Conservation (phyloP, 1,139 yeast genomes). For the Zhuliangozyma blackwelliae region DNA sequence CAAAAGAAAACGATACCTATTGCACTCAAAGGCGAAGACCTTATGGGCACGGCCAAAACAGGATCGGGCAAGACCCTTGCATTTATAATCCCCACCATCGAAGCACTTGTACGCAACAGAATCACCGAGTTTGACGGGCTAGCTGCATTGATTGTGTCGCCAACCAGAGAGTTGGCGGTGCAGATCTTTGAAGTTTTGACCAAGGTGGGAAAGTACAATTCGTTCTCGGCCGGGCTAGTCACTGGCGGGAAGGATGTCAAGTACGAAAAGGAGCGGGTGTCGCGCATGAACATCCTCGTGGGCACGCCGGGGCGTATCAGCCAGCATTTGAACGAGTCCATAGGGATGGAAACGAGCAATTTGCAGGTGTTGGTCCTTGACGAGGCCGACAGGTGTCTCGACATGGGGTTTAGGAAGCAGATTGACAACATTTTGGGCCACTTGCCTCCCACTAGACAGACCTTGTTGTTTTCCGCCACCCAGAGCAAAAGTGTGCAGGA, state of each 20-base stretch:
- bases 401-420: slow-evolving; percentile 93
- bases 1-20: slow-evolving; percentile 77
- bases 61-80: slow-evolving; percentile 97
- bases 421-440: slow-evolving; percentile 81
- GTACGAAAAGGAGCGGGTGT: slow-evolving; percentile 81
- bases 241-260: slow-evolving; percentile 96
- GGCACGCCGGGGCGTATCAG: slow-evolving; percentile 96
- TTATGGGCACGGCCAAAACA: slow-evolving; percentile 90
- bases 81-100: slow-evolving; percentile 80
- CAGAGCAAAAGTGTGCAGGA: slow-evolving; percentile 86
- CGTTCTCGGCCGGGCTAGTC: slow-evolving; percentile 89
- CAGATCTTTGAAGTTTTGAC: slow-evolving; percentile 89
- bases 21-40: slow-evolving; percentile 76
- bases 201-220: slow-evolving; percentile 75
- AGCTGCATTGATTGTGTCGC: slow-evolving; percentile 88
- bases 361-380: slow-evolving; percentile 82
- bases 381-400: slow-evolving; percentile 94
- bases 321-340: slow-evolving; percentile 93
- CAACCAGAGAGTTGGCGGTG: slow-evolving; percentile 91
- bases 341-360: slow-evolving; percentile 76
- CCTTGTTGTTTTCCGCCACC: slow-evolving; percentile 87
- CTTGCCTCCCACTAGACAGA: slow-evolving; percentile 82
- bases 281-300: slow-evolving; percentile 77
- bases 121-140: slow-evolving; percentile 91
- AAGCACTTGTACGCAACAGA: slow-evolving; percentile 61